A percentile compares a stretch with the other conserved stretches of the same genome.
These are phyloP conservation scores for Catunica adiposa DNA, from an alignment of 2,329 filamentous ascomycete genomes.

Conservation along the genomic window DNA sequence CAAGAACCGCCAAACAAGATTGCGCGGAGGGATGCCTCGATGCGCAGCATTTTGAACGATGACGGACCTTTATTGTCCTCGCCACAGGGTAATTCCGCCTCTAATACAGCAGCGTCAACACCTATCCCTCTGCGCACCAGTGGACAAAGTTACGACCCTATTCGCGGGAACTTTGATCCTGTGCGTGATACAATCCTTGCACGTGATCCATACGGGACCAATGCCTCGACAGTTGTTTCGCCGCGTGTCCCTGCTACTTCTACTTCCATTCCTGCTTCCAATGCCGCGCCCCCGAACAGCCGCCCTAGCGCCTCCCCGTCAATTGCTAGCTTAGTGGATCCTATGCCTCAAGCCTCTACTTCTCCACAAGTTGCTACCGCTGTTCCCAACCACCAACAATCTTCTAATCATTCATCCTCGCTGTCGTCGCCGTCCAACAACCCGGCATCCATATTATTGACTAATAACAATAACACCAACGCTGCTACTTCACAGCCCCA, in stretches of 20 bases:
- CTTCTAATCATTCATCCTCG: too few species aligned
- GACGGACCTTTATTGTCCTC: constrained; percentile 27
- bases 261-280: too few species aligned
- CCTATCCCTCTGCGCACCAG: constrained; percentile 41
- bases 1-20: constrained; percentile 27
- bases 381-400: not conserved
- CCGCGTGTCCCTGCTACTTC: constrained; percentile 26
- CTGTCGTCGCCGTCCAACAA: too few species aligned
- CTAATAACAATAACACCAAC: not conserved
- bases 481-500: not conserved
- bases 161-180: constrained; percentile 58
- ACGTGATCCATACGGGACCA: constrained; percentile 32
- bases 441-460: not conserved
- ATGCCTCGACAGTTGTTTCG: constrained; percentile 28
- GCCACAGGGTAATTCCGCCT: not conserved
- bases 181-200: constrained; percentile 44
- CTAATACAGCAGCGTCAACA: constrained; percentile 26
- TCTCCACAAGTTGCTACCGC: not conserved
- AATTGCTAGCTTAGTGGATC: constrained; percentile 79
- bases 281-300: constrained; percentile 26
- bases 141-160: constrained; percentile 78
- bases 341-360: constrained; percentile 23
- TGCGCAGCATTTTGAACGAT: constrained; percentile 40
- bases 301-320: constrained; percentile 80
- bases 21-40: constrained; percentile 38